Conservation (phyloP, 306 rosid species). For the Lathyrus tuberosus region DNA sequence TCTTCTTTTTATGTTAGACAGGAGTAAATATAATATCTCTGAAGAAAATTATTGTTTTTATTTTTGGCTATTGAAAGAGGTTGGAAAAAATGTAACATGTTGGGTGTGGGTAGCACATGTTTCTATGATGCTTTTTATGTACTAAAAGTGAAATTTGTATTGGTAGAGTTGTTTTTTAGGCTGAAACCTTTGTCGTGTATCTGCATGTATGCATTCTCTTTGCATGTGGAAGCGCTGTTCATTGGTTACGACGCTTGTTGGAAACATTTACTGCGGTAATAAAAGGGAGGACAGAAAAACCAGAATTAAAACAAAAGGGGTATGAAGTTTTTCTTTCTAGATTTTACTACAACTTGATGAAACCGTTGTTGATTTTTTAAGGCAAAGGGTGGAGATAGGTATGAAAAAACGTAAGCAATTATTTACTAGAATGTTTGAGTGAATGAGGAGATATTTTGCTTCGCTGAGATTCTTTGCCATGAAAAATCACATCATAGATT, state of each 20-base stretch:
- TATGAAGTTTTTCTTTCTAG: neutral
- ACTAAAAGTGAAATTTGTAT: slow-evolving; percentile 35
- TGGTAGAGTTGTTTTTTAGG: slow-evolving; percentile 39
- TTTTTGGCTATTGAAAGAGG: slow-evolving; percentile 27
- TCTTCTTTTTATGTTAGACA: slow-evolving; percentile 80
- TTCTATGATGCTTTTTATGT: slow-evolving; percentile 36
- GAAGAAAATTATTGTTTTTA: slow-evolving; percentile 5
- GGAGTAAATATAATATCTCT: slow-evolving; percentile 44
- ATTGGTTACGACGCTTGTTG: slow-evolving; percentile 18
- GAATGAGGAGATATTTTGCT: slow-evolving; percentile 21
- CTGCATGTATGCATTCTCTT: slow-evolving; percentile 29
- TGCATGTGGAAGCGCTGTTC: slow-evolving; percentile 36
- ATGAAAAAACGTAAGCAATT: neutral
- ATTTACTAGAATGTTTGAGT: neutral
- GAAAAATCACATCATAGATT: too few species aligned
- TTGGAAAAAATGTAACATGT: slow-evolving; percentile 39
- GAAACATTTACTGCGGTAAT: slow-evolving; percentile 15
- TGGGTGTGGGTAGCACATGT: too few species aligned
- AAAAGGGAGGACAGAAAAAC: slow-evolving; percentile 1
- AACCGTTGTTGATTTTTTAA: neutral
- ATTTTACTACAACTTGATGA: neutral
- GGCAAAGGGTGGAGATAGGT: too few species aligned
- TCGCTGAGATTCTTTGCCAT: slow-evolving; percentile 20
- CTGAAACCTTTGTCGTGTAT: slow-evolving; percentile 32
- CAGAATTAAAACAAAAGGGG: neutral